Percentiles rank a stretch among this genome's conserved stretches.
These are phyloP conservation scores for Glycine tomentella DNA, from an alignment of 306 rosid genomes.

Conservation along the genomic window DNA sequence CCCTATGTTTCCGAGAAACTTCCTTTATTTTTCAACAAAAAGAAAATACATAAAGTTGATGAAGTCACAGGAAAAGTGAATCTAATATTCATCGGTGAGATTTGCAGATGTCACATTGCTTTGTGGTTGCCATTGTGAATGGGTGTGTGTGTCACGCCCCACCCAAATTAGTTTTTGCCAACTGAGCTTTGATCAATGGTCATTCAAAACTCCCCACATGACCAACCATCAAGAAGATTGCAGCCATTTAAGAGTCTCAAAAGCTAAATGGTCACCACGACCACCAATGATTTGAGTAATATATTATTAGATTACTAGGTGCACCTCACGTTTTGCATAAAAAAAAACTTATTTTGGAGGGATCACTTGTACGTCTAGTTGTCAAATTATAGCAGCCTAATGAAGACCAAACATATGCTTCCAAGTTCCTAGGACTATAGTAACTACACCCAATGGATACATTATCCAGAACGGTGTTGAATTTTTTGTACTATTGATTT, in stretches of 20 bases:
- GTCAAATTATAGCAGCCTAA: slow-evolving; percentile 9
- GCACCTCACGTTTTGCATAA: slow-evolving; percentile 9
- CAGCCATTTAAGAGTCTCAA: slow-evolving; percentile 17
- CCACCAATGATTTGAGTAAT: slow-evolving; percentile 22
- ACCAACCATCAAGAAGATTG: slow-evolving; percentile 14
- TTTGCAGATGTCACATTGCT: slow-evolving; percentile 58
- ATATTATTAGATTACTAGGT: slow-evolving; percentile 10
- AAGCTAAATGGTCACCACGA: slow-evolving; percentile 6
- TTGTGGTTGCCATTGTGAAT: slow-evolving; percentile 33
- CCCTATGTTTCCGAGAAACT: slow-evolving; percentile 47
- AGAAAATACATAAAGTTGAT: slow-evolving; percentile 43
- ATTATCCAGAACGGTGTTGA: slow-evolving; percentile 1
- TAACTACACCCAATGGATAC: slow-evolving; percentile 17
- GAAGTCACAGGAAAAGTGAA: slow-evolving; percentile 57
- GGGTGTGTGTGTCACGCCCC: slow-evolving; percentile 52
- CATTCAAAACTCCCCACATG: slow-evolving; percentile 23
- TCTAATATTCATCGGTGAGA: slow-evolving; percentile 45
- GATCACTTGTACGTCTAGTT: background rate
- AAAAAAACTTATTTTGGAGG: background rate
- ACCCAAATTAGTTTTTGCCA: background rate
- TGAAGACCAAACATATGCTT: slow-evolving; percentile 25
- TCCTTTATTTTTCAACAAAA: slow-evolving; percentile 17
- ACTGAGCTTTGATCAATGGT: slow-evolving; percentile 20
- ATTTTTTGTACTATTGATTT: slow-evolving; percentile 13
- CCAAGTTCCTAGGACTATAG: slow-evolving; percentile 16